A percentile compares a stretch with the other conserved stretches of the same genome.
These are phyloP conservation scores for Fusarium falciforme DNA, from an alignment of 2,329 filamentous ascomycete genomes.

Conservation along the genomic window DNA sequence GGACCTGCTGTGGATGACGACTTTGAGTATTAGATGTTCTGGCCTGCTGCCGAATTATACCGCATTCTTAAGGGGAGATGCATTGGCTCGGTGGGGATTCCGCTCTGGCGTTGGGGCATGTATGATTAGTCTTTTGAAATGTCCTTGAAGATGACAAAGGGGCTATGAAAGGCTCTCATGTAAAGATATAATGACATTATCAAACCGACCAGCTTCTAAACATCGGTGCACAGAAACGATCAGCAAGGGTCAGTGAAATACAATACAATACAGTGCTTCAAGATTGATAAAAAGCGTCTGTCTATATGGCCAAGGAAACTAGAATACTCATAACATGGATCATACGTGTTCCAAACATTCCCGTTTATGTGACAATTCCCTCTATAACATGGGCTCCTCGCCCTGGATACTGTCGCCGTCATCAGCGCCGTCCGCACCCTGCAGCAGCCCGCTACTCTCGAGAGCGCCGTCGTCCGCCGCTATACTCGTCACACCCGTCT, in stretches of 20 bases:
- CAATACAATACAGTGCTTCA: neutral
- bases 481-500: constrained; percentile 49
- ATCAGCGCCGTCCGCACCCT: constrained; percentile 50
- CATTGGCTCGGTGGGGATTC: neutral
- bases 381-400: constrained; percentile 42
- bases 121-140: neutral
- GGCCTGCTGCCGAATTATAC: neutral
- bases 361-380: neutral
- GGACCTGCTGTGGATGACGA: constrained; percentile 92
- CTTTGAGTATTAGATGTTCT: constrained; percentile 84
- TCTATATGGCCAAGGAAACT: constrained; percentile 12
- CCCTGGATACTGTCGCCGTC: constrained; percentile 46
- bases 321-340: constrained; percentile 5
- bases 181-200: constrained; percentile 5
- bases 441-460: constrained; percentile 58
- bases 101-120: constrained; percentile 24
- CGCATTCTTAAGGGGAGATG: neutral
- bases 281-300: neutral
- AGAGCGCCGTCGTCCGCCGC: constrained; percentile 49
- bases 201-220: neutral
- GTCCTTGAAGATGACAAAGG: constrained; percentile 1
- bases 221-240: neutral
- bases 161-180: neutral
- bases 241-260: neutral
- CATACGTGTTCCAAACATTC: constrained; percentile 9